Percentiles rank a stretch among this genome's conserved stretches.
Conservation (phyloP, 768 basidiomycete species). For the Pleurotus eryngii region DNA sequence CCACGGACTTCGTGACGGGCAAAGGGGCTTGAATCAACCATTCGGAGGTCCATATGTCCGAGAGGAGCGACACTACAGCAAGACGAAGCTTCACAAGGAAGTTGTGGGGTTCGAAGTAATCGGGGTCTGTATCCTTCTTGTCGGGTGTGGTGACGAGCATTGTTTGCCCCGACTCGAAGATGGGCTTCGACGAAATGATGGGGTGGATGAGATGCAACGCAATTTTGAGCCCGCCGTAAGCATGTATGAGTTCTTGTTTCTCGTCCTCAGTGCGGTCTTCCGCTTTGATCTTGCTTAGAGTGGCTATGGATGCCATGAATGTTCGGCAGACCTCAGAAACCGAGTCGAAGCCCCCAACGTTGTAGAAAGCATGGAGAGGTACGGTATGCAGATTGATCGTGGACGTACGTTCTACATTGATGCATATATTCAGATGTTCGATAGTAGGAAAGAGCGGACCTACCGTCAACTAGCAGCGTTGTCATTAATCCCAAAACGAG, state of each 20-base stretch:
- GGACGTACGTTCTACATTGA: conserved; percentile 65
- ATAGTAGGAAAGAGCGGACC: background rate
- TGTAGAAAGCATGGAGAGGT: conserved; percentile 71
- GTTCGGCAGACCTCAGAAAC: conserved; percentile 54
- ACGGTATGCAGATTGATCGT: conserved; percentile 80
- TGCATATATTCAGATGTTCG: no score
- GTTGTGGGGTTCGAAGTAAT: conserved; percentile 83
- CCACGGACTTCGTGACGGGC: conserved; percentile 69
- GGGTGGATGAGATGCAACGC: conserved; percentile 73
- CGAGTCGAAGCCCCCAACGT: conserved; percentile 65
- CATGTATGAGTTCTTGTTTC: conserved; percentile 68
- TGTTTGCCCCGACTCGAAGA: conserved; percentile 87
- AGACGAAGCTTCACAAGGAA: conserved; percentile 82
- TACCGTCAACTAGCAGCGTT: conserved; percentile 48
- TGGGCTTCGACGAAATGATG: conserved; percentile 72
- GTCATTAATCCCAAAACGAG: conserved; percentile 44
- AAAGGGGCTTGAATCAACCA: conserved; percentile 82
- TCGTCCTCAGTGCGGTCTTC: conserved; percentile 57
- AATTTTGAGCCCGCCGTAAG: conserved; percentile 79
- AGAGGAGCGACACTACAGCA: conserved; percentile 62
- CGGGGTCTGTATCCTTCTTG: conserved; percentile 72
- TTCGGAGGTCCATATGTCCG: conserved; percentile 72
- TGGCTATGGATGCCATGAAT: conserved; percentile 57
- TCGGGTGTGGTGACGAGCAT: conserved; percentile 66
- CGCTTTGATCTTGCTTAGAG: conserved; percentile 41